phyloP scores from a whole-genome alignment of 352 stramenopile genomes.

The Pythium rhizo-oryzae region DNA sequence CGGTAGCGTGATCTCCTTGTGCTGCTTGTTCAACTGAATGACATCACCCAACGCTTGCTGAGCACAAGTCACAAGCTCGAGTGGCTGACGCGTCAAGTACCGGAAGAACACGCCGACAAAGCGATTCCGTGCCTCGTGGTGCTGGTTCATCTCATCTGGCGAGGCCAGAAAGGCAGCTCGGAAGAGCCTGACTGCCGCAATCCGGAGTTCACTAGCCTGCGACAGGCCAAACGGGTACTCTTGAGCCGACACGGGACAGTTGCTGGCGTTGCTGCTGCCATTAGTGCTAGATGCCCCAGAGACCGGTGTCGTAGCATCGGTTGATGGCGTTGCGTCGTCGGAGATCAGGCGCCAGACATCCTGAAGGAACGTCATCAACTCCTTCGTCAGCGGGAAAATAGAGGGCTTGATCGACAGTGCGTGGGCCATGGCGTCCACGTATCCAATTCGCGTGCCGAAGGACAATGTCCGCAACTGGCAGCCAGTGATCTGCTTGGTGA shows the following conservation, averaged over 20 bases:
- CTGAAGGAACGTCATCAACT: slow-evolving; percentile 84
- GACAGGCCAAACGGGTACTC: slow-evolving; percentile 89
- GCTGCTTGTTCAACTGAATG: slow-evolving; percentile 85
- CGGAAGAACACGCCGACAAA: slow-evolving; percentile 91
- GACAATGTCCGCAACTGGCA: slow-evolving; percentile 76
- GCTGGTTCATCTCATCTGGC: slow-evolving; percentile 81
- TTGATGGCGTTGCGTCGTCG: slow-evolving; percentile 44
- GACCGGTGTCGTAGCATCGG: not conserved
- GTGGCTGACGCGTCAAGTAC: slow-evolving; percentile 85
- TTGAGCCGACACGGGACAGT: slow-evolving; percentile 61
- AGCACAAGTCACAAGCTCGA: slow-evolving; percentile 81
- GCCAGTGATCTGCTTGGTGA: slow-evolving; percentile 86
- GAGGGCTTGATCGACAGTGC: slow-evolving; percentile 70
- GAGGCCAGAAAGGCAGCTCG: slow-evolving; percentile 84
- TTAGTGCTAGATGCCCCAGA: not conserved
- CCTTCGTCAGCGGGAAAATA: slow-evolving; percentile 85
- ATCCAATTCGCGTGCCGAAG: slow-evolving; percentile 70
- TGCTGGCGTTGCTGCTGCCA: slow-evolving; percentile 15
- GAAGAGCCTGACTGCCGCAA: slow-evolving; percentile 88
- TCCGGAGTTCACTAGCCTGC: slow-evolving; percentile 78
- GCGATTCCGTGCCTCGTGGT: slow-evolving; percentile 84
- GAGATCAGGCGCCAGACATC: slow-evolving; percentile 87
- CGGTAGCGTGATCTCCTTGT: slow-evolving; percentile 88
- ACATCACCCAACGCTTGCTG: slow-evolving; percentile 83
- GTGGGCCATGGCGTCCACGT: slow-evolving; percentile 88